A percentile compares a stretch with the other conserved stretches of the same genome.
These are phyloP conservation scores for Tricholoma sp. DNA, from an alignment of 768 basidiomycete genomes.

Conservation along the genomic window DNA sequence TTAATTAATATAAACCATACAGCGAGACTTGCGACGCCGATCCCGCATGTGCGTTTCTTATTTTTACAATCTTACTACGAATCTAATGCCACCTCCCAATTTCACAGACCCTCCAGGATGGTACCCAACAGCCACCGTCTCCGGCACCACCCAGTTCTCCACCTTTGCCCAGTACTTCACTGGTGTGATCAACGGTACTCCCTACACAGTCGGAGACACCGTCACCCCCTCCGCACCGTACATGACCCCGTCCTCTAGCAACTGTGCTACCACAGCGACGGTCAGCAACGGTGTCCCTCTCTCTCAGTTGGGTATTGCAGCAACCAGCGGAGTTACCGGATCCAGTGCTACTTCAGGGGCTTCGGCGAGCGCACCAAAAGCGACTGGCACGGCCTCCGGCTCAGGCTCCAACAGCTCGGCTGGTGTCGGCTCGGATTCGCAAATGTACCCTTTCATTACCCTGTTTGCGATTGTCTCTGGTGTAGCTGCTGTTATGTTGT, in stretches of 20 bases:
- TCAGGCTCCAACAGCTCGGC: slow-evolving; percentile 2
- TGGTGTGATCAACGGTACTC: slow-evolving; percentile 25
- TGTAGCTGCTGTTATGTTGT: slow-evolving; percentile 17
- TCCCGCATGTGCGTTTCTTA: slow-evolving; percentile 27
- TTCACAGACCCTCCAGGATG: slow-evolving; percentile 37
- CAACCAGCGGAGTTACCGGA: neutral
- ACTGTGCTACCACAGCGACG: slow-evolving; percentile 32
- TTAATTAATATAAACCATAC: neutral
- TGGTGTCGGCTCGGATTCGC: slow-evolving; percentile 3
- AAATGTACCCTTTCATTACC: slow-evolving; percentile 13
- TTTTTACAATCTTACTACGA: neutral
- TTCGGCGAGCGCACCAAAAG: slow-evolving; percentile 6
- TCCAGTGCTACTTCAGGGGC: slow-evolving; percentile 13
- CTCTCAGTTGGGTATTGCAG: slow-evolving; percentile 19
- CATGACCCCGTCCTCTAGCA: slow-evolving; percentile 34
- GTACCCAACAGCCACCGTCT: slow-evolving; percentile 36
- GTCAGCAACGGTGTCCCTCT: slow-evolving; percentile 35
- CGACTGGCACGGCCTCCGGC: slow-evolving; percentile 9
- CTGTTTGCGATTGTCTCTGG: slow-evolving; percentile 17
- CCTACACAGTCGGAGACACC: slow-evolving; percentile 36
- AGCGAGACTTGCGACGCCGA: slow-evolving; percentile 41
- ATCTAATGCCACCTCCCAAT: neutral
- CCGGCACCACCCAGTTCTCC: slow-evolving; percentile 34
- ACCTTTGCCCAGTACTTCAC: slow-evolving; percentile 41
- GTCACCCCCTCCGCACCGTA: slow-evolving; percentile 30